phyloP scores from a whole-genome alignment of 2,329 filamentous ascomycete genomes.

The Fusarium virguliforme region DNA sequence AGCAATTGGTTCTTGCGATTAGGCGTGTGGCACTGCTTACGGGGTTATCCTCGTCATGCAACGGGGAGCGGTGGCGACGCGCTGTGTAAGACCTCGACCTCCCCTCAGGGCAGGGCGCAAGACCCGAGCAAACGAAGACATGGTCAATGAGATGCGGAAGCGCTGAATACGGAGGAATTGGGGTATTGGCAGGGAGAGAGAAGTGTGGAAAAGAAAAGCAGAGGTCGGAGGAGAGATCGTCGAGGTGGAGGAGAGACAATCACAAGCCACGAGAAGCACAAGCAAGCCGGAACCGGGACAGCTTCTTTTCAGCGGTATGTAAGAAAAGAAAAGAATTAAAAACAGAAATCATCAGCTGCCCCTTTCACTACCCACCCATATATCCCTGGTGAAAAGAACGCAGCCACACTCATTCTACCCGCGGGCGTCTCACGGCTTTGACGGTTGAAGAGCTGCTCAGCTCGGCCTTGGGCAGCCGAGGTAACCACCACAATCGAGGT shows the following conservation, averaged over 20 bases:
- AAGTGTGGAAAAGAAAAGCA: constrained; percentile 6
- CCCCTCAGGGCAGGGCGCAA: constrained; percentile 68
- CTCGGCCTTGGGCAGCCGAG: constrained; percentile 48
- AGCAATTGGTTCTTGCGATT: constrained; percentile 13
- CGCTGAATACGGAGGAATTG: background rate
- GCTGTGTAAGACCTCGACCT: constrained; percentile 58
- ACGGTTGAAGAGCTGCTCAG: constrained; percentile 39
- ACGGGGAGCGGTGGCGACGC: constrained; percentile 45
- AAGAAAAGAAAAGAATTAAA: constrained; percentile 4
- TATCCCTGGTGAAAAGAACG: background rate
- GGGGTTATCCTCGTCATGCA: constrained; percentile 45
- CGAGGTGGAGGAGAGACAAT: constrained; percentile 39
- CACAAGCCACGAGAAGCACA: constrained; percentile 35
- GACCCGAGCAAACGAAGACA: constrained; percentile 65
- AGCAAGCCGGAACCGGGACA: constrained; percentile 15
- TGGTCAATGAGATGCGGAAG: constrained; percentile 18
- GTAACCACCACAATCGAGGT: constrained; percentile 45
- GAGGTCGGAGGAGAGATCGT: constrained; percentile 9
- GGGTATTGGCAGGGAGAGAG: background rate
- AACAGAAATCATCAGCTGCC: background rate
- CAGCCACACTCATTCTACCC: constrained; percentile 22
- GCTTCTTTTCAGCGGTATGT: constrained; percentile 9
- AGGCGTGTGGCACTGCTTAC: constrained; percentile 43
- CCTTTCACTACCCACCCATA: background rate
- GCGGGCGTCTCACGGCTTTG: constrained; percentile 31